Base-by-base conservation (phyloP, 192 early-diverging fungal species). In the Mortierella alpina region DNA sequence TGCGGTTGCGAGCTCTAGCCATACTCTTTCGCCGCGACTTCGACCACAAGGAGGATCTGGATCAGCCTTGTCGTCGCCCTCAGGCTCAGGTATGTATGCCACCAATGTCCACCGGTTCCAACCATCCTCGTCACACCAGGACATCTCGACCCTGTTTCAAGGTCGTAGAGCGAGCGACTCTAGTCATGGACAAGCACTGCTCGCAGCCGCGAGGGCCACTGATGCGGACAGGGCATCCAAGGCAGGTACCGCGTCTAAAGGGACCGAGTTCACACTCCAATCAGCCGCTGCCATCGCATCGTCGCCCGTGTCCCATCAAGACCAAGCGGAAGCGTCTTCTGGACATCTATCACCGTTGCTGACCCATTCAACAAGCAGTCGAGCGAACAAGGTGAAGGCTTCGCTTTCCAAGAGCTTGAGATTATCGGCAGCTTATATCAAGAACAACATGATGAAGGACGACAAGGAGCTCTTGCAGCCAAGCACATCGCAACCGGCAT, bases 391-490 rank as follows among this genome's bases (percentile, higher is more conserved):
- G 54, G 60, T 80, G 12, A 80, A 80, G 60, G 77, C 77, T 7
- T 60, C 70, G 5, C n/a, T 80, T 15, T 80, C 77, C 42, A 80
- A 80, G 60, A 72, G 77, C 42, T 51, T 80, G 14, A 55, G 66
- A 9, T 47, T 80, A 1, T 80, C 77, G 20, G 77, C 77, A 13
- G 77, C 77, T 0, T 80, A 80, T 51, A 63, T 80, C 42, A 80
- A 80, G 70, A 80, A 72, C 66, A 80, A 80, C 41, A 80, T 80
- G 77, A 63, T 72, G 77, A 80, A 80, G 44, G 77, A 80, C 6
- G 77, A 80, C 7, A 72, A 59, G 60, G 77, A 72, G 4, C 18
- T 23, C 8, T 7, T 64, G 1, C 44, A 57, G 13, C 59, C 69
- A 0, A 44, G 31, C 45, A 46, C 48, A 18, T 40, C 44, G 7